Conservation (phyloP, 257 asterid species). For the Scutellaria minor region DNA sequence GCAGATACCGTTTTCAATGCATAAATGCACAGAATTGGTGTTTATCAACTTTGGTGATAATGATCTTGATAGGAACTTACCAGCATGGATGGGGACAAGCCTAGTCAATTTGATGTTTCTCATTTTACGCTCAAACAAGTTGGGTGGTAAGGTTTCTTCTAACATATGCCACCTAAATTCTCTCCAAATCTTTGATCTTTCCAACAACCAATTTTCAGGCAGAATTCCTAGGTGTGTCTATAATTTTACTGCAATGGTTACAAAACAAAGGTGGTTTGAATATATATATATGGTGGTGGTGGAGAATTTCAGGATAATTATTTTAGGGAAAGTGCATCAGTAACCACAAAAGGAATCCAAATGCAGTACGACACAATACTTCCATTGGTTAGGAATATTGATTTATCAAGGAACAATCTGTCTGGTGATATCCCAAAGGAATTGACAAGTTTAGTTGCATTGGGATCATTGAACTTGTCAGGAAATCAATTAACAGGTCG, state of each 20-base stretch:
- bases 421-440: too few relatives aligned
- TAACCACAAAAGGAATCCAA: too few relatives aligned
- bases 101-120: constrained; percentile 24
- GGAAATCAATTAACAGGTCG: too few relatives aligned
- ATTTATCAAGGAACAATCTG: too few relatives aligned
- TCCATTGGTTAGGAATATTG: too few relatives aligned
- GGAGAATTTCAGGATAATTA: constrained; percentile 16
- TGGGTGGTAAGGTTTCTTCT: constrained; percentile 38
- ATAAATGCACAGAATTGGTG: constrained; percentile 30
- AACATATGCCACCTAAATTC: constrained; percentile 30
- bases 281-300: too few relatives aligned
- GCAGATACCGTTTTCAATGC: constrained; percentile 39
- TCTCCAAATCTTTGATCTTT: constrained; percentile 41
- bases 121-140: constrained; percentile 33
- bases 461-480: too few relatives aligned
- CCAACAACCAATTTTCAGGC: constrained; percentile 36
- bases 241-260: constrained; percentile 13
- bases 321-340: constrained; percentile 13
- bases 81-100: constrained; percentile 40
- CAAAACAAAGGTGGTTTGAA: too few relatives aligned
- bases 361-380: too few relatives aligned
- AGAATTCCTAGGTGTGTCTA: constrained; percentile 17
- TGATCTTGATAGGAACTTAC: constrained; percentile 32
- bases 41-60: constrained; percentile 40
- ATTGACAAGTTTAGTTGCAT: too few relatives aligned